These are phyloP conservation scores for Aspergillus ochraceus DNA, from an alignment of 2,329 filamentous ascomycete species.

Conservation along the genomic window DNA sequence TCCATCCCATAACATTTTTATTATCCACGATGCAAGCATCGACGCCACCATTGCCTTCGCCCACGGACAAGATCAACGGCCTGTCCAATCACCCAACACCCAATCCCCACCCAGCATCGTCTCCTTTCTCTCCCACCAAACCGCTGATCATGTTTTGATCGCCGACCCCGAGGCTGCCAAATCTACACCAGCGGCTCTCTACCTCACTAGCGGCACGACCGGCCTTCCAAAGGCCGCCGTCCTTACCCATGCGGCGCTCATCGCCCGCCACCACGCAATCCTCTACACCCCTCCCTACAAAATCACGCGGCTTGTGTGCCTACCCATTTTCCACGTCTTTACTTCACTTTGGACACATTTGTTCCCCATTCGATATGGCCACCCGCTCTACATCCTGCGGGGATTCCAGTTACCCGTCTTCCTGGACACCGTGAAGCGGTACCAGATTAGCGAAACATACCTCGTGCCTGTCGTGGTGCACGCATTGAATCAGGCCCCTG, in stretches of 20 bases:
- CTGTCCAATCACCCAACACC: neutral
- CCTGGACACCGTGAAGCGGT: conserved; percentile 31
- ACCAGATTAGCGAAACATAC: conserved; percentile 43
- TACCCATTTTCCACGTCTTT: conserved; percentile 53
- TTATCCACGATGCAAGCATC: conserved; percentile 17
- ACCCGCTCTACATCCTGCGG: conserved; percentile 43
- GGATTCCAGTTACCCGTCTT: conserved; percentile 39
- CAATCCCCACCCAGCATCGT: neutral
- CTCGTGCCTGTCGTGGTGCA: conserved; percentile 43
- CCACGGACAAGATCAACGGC: neutral
- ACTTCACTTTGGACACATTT: conserved; percentile 41
- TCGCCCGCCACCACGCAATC: conserved; percentile 41
- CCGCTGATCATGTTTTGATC: conserved; percentile 44
- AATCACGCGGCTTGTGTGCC: conserved; percentile 42
- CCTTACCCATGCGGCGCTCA: conserved; percentile 55
- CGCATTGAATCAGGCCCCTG: conserved; percentile 22
- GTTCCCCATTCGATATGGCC: conserved; percentile 40
- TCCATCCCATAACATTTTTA: conserved; percentile 16
- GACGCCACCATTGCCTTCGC: neutral
- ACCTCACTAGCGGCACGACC: conserved; percentile 56
- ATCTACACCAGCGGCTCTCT: conserved; percentile 47
- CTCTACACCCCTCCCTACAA: conserved; percentile 18
- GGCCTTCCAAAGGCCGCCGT: conserved; percentile 59
- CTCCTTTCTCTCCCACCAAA: conserved; percentile 39
- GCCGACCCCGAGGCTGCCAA: conserved; percentile 37